Percentiles rank a stretch among this genome's conserved stretches.
Conservation (phyloP, 176 grass and related monocot species). For the Cocos nucifera region DNA sequence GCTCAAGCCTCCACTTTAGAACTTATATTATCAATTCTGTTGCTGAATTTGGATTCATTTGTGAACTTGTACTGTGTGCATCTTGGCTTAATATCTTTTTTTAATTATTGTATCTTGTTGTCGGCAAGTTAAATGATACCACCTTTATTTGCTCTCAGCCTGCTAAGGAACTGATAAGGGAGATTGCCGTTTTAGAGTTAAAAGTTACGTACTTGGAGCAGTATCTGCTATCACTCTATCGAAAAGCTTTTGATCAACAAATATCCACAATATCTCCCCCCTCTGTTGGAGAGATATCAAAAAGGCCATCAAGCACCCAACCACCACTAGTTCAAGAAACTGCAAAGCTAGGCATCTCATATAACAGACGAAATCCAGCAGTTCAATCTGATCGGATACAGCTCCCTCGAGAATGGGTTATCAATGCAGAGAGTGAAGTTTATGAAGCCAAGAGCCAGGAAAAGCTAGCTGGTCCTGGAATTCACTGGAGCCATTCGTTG, state of each 20-base stretch:
- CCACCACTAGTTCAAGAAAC: constrained; percentile 17
- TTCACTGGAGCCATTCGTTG: constrained; percentile 40
- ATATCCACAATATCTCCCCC: constrained; percentile 36
- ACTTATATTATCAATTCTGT: too few relatives aligned
- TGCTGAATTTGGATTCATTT: too few relatives aligned
- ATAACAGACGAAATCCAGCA: constrained; percentile 12
- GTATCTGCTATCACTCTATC: neutral
- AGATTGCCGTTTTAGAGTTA: neutral
- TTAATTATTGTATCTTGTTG: too few relatives aligned
- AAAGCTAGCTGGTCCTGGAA: constrained; percentile 21
- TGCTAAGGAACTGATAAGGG: neutral
- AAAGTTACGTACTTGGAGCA: constrained; percentile 1
- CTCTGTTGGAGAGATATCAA: constrained; percentile 13
- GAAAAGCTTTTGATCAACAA: constrained; percentile 72
- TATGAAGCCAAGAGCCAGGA: constrained; percentile 21
- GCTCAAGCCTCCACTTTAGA: too few relatives aligned
- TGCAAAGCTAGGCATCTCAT: constrained; percentile 8
- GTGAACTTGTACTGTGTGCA: too few relatives aligned
- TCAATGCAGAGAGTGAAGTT: constrained; percentile 28
- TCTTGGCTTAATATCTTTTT: too few relatives aligned
- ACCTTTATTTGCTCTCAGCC: too few relatives aligned
- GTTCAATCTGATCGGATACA: constrained; percentile 29
- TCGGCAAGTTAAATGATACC: too few relatives aligned
- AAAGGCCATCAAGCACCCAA: constrained; percentile 12
- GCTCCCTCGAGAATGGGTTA: constrained; percentile 17